Percentiles rank a stretch among this genome's conserved stretches.
Evolutionary conservation across 164 flowering plant genomes (phyloP).

Genomic region (Stephania yunnanensis): DNA sequence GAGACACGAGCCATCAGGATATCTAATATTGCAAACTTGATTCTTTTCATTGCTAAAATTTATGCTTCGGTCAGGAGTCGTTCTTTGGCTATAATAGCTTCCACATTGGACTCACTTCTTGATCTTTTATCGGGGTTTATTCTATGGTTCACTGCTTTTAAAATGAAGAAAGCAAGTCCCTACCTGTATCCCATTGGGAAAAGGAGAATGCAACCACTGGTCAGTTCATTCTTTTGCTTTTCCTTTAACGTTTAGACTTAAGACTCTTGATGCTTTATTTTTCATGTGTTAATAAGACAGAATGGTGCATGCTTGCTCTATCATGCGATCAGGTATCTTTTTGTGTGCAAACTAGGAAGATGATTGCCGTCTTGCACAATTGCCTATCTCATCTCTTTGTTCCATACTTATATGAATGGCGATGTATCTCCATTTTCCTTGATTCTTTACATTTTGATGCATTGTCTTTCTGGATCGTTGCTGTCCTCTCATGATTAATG

Average conservation of each 20-base stretch:
- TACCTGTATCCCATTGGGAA: constrained; percentile 91
- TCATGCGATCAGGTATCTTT: background rate
- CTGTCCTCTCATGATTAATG: background rate
- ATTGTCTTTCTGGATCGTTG: background rate
- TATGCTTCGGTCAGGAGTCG: constrained; percentile 78
- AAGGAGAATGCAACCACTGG: constrained; percentile 93
- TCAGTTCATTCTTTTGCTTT: constrained; percentile 23
- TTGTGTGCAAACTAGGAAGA: too few relatives aligned
- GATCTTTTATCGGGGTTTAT: constrained; percentile 91
- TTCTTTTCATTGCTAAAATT: constrained; percentile 84
- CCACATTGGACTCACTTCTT: constrained; percentile 86
- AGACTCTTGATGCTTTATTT: background rate
- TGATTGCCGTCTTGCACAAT: background rate
- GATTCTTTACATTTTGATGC: background rate
- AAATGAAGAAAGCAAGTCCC: constrained; percentile 86
- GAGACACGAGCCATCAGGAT: constrained; percentile 77
- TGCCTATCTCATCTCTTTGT: background rate
- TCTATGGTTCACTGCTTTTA: constrained; percentile 87
- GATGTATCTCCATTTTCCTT: background rate
- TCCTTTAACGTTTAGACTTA: background rate
- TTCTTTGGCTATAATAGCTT: constrained; percentile 85
- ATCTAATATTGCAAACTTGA: constrained; percentile 84
- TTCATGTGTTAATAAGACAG: background rate
- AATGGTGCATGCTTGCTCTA: background rate
- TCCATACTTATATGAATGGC: background rate